Conservation (phyloP, 202 grass and related monocot genomes). For the Schoenoplectus triqueter region DNA sequence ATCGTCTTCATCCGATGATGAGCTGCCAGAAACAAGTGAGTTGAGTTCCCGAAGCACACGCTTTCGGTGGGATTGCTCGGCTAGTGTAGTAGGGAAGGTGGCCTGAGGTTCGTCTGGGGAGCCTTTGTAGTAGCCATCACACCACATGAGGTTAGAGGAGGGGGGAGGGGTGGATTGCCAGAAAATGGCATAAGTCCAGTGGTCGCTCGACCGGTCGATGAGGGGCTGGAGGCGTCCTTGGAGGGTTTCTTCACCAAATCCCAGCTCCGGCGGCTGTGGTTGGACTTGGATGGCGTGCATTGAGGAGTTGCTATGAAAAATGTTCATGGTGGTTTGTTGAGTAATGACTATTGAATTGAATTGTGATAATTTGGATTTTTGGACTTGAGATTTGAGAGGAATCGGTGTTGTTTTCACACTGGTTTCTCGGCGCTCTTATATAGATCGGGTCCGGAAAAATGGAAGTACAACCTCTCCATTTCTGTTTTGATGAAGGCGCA, state of each 20-base stretch:
- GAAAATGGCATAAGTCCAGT: conserved; percentile 97
- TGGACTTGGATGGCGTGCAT: not conserved
- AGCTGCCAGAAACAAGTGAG: conserved; percentile 59
- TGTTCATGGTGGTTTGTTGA: conserved; percentile 24
- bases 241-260: conserved; percentile 65
- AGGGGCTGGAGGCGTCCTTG: conserved; percentile 78
- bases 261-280: not conserved
- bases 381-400: conserved; percentile 35
- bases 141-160: conserved; percentile 72
- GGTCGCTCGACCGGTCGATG: conserved; percentile 58
- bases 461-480: not conserved
- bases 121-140: conserved; percentile 86
- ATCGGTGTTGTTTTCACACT: conserved; percentile 66
- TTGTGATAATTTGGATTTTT: not conserved
- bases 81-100: conserved; percentile 30
- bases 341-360: not conserved
- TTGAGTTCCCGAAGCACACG: conserved; percentile 83
- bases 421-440: conserved; percentile 51
- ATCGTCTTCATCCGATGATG: conserved; percentile 62
- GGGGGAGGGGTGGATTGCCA: conserved; percentile 71
- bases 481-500: not conserved
- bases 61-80: conserved; percentile 85
- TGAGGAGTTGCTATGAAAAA: not conserved
- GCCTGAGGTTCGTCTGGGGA: conserved; percentile 66
- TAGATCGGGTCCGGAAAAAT: not conserved